Base-by-base conservation (phyloP, 1,139 yeast species). In the Nematodospora anomalae region DNA sequence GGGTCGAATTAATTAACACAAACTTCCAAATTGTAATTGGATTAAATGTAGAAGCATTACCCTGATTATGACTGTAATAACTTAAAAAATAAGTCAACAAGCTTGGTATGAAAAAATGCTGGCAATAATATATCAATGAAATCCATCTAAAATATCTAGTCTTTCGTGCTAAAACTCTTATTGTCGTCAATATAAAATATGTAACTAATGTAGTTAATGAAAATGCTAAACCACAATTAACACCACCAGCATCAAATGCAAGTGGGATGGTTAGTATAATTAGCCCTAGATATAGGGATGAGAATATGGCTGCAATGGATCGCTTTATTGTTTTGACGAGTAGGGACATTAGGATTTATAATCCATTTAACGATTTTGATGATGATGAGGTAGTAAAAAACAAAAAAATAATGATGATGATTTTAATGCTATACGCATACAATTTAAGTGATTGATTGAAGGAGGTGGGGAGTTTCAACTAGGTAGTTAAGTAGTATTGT, bases 231-330 rank as follows among this genome's bases (percentile, higher is more conserved):
- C 98, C 98, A 61, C 97, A 90, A 38, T 79, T 74, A 21, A 83
- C 74, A 1, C 97, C 97, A 11, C 97, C 97, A 23, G 88, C 83
- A 55, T 90, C 96, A 61, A 92, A 92, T n/a, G 97, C 88, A 45
- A 92, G 72, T 4, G 97, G 97, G 12, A 92, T 83, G 2, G 97
- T 85, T 25, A 90, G 70, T 31, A 92, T 76, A 15, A 88, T 79
- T 34, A 88, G 74, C 11, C 79, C 63, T 38, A 88, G 69, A 55
- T 83, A 83, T 26, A 79, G 57, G 3, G 80, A 60, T 2, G 86
- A 78, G 40, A 80, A 66, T 16, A 76, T 35, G 37, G 58, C 62
- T 39, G 68, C 46, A 12, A 54, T 38, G 30, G 51, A 44, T 36
- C 53, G 50, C 22, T 35, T 24, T 28, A 44, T 38, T 22, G 44